Conservation (phyloP, 1,284 basidiomycete species). For the Ustilago nuda region DNA sequence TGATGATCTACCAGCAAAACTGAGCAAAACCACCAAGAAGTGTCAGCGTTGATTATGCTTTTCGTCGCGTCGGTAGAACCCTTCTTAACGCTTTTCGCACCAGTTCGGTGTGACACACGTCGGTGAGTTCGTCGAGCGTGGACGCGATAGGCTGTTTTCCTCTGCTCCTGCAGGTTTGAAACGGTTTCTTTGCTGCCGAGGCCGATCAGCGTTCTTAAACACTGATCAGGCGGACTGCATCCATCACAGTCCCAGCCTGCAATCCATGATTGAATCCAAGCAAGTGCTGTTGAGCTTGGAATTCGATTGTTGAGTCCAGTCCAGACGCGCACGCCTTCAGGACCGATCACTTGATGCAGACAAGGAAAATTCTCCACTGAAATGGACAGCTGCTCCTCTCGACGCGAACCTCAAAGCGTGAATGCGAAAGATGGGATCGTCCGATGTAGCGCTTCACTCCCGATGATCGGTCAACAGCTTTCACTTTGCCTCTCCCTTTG, state of each 20-base stretch:
- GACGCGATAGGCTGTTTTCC: slow-evolving; percentile 12
- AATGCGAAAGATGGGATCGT: neutral
- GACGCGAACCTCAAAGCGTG: neutral
- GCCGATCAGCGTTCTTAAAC: neutral
- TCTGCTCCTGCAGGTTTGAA: slow-evolving; percentile 4
- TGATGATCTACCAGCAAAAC: neutral
- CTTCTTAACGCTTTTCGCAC: slow-evolving; percentile 11
- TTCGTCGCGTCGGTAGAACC: slow-evolving; percentile 5
- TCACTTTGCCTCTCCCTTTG: neutral
- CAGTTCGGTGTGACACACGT: slow-evolving; percentile 4
- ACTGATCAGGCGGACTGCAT: neutral
- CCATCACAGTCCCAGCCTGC: neutral
- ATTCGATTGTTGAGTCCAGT: too few relatives aligned
- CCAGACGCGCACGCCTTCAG: too few relatives aligned
- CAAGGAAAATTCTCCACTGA: too few relatives aligned
- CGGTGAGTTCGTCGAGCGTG: slow-evolving; percentile 1
- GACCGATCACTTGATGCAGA: too few relatives aligned
- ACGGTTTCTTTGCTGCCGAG: neutral
- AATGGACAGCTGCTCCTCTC: too few relatives aligned
- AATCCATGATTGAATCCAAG: too few relatives aligned
- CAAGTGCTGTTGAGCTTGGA: too few relatives aligned
- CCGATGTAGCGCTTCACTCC: neutral
- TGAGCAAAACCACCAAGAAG: neutral
- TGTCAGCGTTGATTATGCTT: slow-evolving; percentile 23
- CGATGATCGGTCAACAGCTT: neutral